Percentiles rank a stretch among this genome's conserved stretches.
Evolutionary conservation across 371 early-diverging fungal species (phyloP).

Genomic region (Cokeromyces recurvatus): DNA sequence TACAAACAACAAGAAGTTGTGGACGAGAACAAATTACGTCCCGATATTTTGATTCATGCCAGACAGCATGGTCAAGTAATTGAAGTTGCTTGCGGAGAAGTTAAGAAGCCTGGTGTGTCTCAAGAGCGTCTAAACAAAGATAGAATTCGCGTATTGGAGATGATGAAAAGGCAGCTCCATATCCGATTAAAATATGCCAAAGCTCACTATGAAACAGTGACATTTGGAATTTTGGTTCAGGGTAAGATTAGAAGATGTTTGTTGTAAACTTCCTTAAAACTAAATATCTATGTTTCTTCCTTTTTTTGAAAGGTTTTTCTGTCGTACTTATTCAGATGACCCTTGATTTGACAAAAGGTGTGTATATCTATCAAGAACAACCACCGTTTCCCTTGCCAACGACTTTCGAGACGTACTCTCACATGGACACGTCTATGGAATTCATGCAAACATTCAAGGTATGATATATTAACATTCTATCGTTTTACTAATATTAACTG

Average conservation of each 20-base stretch:
- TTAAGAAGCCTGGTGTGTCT: background rate
- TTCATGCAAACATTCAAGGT: background rate
- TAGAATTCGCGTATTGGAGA: background rate
- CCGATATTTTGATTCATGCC: constrained; percentile 6
- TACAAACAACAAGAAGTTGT: background rate
- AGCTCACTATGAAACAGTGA: background rate
- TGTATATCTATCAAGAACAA: background rate
- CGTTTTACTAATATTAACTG: background rate
- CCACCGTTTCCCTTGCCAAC: background rate
- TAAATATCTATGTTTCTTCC: background rate
- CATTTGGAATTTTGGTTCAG: constrained; percentile 1
- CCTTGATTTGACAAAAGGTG: background rate
- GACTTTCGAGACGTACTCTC: background rate
- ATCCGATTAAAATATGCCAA: background rate
- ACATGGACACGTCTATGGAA: background rate
- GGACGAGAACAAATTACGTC: constrained; percentile 1
- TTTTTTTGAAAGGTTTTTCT: background rate
- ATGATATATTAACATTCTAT: background rate
- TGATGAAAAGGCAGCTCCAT: constrained; percentile 1
- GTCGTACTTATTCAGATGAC: background rate
- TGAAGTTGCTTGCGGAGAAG: constrained; percentile 5
- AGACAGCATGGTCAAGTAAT: constrained; percentile 1
- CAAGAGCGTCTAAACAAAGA: background rate
- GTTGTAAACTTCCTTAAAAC: background rate
- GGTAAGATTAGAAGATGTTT: background rate